phyloP scores from a whole-genome alignment of 129 eudicot genomes.

The Flaveria bidentis region DNA sequence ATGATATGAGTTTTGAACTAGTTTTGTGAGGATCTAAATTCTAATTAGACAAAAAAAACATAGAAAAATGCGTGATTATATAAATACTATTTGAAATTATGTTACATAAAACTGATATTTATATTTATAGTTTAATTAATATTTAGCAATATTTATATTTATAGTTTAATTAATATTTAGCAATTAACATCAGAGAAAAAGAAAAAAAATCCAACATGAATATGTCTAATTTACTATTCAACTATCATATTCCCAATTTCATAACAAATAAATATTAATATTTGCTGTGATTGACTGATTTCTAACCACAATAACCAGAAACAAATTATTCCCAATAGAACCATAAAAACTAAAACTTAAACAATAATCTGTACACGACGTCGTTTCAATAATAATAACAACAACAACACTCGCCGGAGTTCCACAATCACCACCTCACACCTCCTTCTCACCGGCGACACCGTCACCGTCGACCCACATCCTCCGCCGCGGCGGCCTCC shows the following conservation, averaged over 20 bases:
- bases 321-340: slow-evolving; percentile 32
- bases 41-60: too few relatives aligned
- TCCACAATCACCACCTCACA: slow-evolving; percentile 24
- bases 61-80: too few relatives aligned
- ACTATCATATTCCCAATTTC: neutral
- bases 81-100: too few relatives aligned
- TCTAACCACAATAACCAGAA: slow-evolving; percentile 6
- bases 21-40: too few relatives aligned
- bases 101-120: too few relatives aligned
- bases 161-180: too few relatives aligned
- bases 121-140: too few relatives aligned
- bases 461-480: slow-evolving; percentile 27
- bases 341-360: slow-evolving; percentile 26
- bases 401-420: slow-evolving; percentile 14
- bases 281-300: neutral
- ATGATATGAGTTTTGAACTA: too few relatives aligned
- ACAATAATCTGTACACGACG: slow-evolving; percentile 18
- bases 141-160: too few relatives aligned
- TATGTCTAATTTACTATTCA: neutral
- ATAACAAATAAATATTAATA: neutral
- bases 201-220: too few relatives aligned
- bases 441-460: slow-evolving; percentile 42
- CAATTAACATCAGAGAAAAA: too few relatives aligned
- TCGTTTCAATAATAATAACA: slow-evolving; percentile 13
- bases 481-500: slow-evolving; percentile 46